Evolutionary conservation across 2,329 filamentous ascomycete species (phyloP).

Genomic region (Geosmithia morbida): DNA sequence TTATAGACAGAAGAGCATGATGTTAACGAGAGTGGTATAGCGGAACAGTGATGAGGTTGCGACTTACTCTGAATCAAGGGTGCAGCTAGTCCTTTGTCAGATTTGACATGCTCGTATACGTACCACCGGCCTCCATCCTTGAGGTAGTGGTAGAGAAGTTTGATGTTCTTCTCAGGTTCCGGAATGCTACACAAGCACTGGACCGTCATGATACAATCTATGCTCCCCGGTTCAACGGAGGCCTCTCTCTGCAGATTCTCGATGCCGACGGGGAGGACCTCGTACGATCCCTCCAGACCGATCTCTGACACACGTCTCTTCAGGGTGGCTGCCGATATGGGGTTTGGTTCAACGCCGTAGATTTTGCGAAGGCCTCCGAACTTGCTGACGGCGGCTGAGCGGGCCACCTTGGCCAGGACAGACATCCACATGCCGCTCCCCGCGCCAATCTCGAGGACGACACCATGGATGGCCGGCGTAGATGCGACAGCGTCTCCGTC

Average conservation of each 20-base stretch:
- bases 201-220: conserved; percentile 46
- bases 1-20: conserved; percentile 8
- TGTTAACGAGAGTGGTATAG: neutral
- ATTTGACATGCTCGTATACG: conserved; percentile 44
- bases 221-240: conserved; percentile 29
- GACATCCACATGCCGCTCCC: conserved; percentile 47
- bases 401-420: conserved; percentile 24
- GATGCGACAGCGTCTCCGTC: conserved; percentile 11
- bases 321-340: conserved; percentile 32
- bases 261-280: conserved; percentile 48
- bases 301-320: conserved; percentile 29
- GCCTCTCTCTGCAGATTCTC: conserved; percentile 32
- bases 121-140: conserved; percentile 50
- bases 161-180: conserved; percentile 38
- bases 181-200: conserved; percentile 52
- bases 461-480: conserved; percentile 26
- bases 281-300: conserved; percentile 41
- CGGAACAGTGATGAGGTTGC: neutral
- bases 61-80: conserved; percentile 35
- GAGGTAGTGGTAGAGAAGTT: conserved; percentile 38
- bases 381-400: neutral
- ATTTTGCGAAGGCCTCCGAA: conserved; percentile 25
- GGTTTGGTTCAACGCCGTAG: conserved; percentile 52
- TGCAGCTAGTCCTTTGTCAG: conserved; percentile 22
- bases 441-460: conserved; percentile 48